These are phyloP conservation scores for Cladobotryum mycophilum DNA, from an alignment of 2,329 filamentous ascomycete species.

Conservation along the genomic window DNA sequence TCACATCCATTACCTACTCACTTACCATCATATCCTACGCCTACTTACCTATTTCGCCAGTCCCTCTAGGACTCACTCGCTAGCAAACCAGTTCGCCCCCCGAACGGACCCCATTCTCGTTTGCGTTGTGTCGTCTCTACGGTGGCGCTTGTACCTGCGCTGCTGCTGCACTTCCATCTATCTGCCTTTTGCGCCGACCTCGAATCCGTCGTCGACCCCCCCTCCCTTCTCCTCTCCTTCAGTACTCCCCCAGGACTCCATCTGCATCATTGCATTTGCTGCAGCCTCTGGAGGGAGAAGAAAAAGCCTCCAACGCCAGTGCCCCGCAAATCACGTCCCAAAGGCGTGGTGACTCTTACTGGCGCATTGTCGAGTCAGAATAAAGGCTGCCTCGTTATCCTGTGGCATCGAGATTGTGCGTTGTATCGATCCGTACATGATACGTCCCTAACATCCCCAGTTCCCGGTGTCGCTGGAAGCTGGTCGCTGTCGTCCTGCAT, in stretches of 20 bases:
- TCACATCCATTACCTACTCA: not conserved
- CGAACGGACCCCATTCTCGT: conserved; percentile 2
- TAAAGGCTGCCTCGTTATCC: conserved; percentile 1
- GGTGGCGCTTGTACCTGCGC: conserved; percentile 6
- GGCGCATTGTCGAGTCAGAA: conserved; percentile 7
- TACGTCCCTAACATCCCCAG: not conserved
- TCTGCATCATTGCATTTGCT: conserved; percentile 10
- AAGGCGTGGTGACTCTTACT: conserved; percentile 7
- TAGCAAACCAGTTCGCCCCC: conserved; percentile 5
- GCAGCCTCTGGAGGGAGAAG: conserved; percentile 7
- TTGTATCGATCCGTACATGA: too few species aligned
- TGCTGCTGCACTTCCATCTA: conserved; percentile 1
- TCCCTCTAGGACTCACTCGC: too few species aligned
- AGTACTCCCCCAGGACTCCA: not conserved
- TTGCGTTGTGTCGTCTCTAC: not conserved
- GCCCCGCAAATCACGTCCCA: conserved; percentile 11
- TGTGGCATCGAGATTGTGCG: not conserved
- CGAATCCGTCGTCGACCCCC: not conserved
- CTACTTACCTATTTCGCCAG: too few species aligned
- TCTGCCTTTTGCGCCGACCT: conserved; percentile 2
- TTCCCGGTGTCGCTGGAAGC: not conserved
- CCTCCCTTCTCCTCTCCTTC: not conserved
- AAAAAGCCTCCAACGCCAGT: conserved; percentile 11
- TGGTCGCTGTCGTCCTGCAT: conserved; percentile 8
- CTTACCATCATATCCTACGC: too few species aligned